phyloP scores from a whole-genome alignment of 2,329 filamentous ascomycete genomes.

The Ophiostoma novo-ulmi region DNA sequence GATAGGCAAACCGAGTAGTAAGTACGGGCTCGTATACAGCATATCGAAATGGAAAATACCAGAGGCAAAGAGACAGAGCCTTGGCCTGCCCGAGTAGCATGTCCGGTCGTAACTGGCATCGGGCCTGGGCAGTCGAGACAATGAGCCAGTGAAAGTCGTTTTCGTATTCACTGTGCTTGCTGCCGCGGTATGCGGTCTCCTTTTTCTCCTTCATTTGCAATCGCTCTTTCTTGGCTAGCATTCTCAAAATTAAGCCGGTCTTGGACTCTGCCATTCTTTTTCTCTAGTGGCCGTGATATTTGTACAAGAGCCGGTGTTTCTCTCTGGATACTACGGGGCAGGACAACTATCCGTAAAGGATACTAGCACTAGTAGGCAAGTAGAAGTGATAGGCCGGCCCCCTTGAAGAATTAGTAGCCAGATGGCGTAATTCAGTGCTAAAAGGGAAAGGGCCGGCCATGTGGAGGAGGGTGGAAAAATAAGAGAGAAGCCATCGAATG shows the following conservation, averaged over 20 bases:
- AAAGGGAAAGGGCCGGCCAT: slow-evolving; percentile 3
- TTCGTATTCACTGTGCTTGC: not conserved
- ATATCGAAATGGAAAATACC: not conserved
- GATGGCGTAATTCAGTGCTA: slow-evolving; percentile 10
- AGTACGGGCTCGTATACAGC: not conserved
- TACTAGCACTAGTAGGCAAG: not conserved
- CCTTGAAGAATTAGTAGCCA: not conserved
- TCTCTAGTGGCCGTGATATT: not conserved
- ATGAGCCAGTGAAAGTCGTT: not conserved
- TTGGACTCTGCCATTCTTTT: not conserved
- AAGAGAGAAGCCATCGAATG: not conserved
- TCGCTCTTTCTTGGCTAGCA: not conserved
- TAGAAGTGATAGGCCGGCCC: not conserved
- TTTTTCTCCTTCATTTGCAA: not conserved
- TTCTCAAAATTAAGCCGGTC: not conserved
- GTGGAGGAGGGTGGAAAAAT: not conserved
- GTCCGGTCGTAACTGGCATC: not conserved
- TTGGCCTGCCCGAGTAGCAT: not conserved
- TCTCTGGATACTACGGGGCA: not conserved
- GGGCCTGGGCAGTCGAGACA: not conserved
- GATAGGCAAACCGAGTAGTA: slow-evolving; percentile 3
- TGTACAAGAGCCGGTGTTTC: not conserved
- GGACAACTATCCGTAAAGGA: not conserved
- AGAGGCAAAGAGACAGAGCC: not conserved
- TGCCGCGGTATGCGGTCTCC: not conserved